Conservation (phyloP, 2,329 filamentous ascomycete genomes). For the Alternaria sp. region DNA sequence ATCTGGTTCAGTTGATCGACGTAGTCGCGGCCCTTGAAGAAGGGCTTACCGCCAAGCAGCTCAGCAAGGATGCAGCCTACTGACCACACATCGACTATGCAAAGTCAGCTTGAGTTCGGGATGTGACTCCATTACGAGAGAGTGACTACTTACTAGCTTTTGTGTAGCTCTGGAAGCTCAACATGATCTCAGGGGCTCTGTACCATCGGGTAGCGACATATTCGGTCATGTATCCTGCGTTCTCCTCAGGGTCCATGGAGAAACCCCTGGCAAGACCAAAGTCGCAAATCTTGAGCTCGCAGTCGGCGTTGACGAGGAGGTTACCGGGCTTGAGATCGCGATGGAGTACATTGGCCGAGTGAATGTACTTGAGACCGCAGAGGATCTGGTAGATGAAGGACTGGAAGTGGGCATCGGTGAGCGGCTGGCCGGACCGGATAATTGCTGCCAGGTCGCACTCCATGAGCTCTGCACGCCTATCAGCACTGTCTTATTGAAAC, state of each 20-base stretch:
- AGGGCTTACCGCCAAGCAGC: slow-evolving; percentile 91
- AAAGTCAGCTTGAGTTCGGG: slow-evolving; percentile 24
- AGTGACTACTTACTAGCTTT: slow-evolving; percentile 74
- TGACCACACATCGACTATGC: slow-evolving; percentile 94
- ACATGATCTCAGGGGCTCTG: slow-evolving; percentile 97
- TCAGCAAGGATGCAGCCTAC: slow-evolving; percentile 98
- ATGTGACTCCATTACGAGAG: not conserved
- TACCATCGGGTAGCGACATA: slow-evolving; percentile 99
- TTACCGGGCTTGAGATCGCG: slow-evolving; percentile 97
- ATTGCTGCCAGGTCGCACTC: slow-evolving; percentile 98
- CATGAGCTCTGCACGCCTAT: slow-evolving; percentile 78
- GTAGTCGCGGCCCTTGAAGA: slow-evolving; percentile 99
- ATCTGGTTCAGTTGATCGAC: slow-evolving; percentile 99
- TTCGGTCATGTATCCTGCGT: slow-evolving; percentile 99
- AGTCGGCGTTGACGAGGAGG: slow-evolving; percentile 96
- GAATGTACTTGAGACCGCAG: slow-evolving; percentile 98
- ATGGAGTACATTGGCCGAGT: slow-evolving; percentile 97
- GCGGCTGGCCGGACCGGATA: slow-evolving; percentile 92
- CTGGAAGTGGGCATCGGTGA: slow-evolving; percentile 99
- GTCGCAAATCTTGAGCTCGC: slow-evolving; percentile 98
- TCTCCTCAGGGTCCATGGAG: slow-evolving; percentile 96
- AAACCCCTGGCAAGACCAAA: slow-evolving; percentile 97
- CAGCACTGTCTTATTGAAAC: slow-evolving; percentile 20
- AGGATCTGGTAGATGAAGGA: slow-evolving; percentile 99
- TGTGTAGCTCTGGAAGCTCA: slow-evolving; percentile 99